Evolutionary conservation across 208 protist genomes (phyloP).

Genomic region (Trypanosoma lewisi): DNA sequence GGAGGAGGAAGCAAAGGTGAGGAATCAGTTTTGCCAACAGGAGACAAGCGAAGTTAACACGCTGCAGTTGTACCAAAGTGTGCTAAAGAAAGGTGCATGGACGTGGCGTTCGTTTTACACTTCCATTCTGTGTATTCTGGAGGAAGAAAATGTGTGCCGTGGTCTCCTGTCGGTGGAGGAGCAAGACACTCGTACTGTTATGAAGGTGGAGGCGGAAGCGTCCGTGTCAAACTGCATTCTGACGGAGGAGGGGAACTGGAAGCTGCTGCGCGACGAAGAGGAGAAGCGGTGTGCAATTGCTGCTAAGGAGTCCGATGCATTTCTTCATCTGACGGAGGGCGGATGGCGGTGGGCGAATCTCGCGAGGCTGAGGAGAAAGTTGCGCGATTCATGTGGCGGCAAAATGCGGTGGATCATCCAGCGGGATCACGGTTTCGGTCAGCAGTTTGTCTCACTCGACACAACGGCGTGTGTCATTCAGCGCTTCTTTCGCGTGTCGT

Average conservation of each 20-base stretch:
- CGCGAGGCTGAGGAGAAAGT: neutral
- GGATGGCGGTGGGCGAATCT: slow-evolving; percentile 38
- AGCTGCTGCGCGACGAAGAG: slow-evolving; percentile 9
- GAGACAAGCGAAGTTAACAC: slow-evolving; percentile 14
- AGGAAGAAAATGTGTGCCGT: slow-evolving; percentile 18
- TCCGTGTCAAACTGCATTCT: neutral
- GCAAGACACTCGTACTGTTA: slow-evolving; percentile 4
- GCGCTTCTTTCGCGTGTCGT: slow-evolving; percentile 14
- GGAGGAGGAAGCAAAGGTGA: slow-evolving; percentile 10
- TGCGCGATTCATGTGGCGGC: slow-evolving; percentile 10
- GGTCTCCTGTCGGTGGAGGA: slow-evolving; percentile 8
- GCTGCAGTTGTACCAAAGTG: slow-evolving; percentile 10
- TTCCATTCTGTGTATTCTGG: slow-evolving; percentile 12
- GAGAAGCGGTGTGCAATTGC: neutral
- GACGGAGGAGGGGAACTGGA: neutral
- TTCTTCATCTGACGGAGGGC: slow-evolving; percentile 2
- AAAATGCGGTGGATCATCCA: slow-evolving; percentile 18
- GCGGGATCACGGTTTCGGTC: slow-evolving; percentile 1
- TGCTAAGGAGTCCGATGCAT: slow-evolving; percentile 2
- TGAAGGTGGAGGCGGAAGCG: slow-evolving; percentile 9
- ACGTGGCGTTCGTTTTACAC: slow-evolving; percentile 27
- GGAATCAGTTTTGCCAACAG: slow-evolving; percentile 2
- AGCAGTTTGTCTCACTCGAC: slow-evolving; percentile 29
- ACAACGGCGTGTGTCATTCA: slow-evolving; percentile 22
- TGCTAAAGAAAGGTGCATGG: slow-evolving; percentile 32